Percentiles rank a stretch among this genome's conserved stretches.
Conservation (phyloP, 2,329 filamentous ascomycete genomes). For the Trichoderma koningiopsis region DNA sequence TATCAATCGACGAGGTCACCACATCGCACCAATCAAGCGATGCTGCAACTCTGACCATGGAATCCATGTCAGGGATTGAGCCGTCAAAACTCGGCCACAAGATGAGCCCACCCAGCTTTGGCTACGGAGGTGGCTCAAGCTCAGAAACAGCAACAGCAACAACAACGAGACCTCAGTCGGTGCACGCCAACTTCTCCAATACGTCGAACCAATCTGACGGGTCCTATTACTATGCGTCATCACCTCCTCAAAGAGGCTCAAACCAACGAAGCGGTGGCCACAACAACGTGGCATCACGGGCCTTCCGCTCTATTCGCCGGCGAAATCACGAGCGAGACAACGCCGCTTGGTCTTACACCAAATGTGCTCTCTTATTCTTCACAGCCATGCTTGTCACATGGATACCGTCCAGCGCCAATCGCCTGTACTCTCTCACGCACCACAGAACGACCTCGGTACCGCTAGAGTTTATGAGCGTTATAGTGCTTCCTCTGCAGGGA, state of each 20-base stretch:
- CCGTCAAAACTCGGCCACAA: background rate
- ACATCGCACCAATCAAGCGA: slow-evolving; percentile 55
- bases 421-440: slow-evolving; percentile 65
- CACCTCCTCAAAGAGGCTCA: background rate
- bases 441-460: slow-evolving; percentile 51
- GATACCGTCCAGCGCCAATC: slow-evolving; percentile 72
- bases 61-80: slow-evolving; percentile 7
- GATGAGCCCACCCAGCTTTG: background rate
- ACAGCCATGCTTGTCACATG: slow-evolving; percentile 66
- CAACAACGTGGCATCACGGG: background rate
- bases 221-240: background rate
- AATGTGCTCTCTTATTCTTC: slow-evolving; percentile 67
- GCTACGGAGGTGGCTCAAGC: slow-evolving; percentile 6
- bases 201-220: slow-evolving; percentile 5
- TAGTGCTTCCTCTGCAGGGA: slow-evolving; percentile 75
- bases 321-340: slow-evolving; percentile 52
- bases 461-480: slow-evolving; percentile 65
- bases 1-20: slow-evolving; percentile 45
- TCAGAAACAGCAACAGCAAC: slow-evolving; percentile 31
- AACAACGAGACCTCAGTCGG: slow-evolving; percentile 36
- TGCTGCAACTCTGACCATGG: slow-evolving; percentile 54
- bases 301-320: slow-evolving; percentile 24
- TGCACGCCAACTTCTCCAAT: background rate
- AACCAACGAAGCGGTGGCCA: background rate
- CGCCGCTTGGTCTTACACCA: slow-evolving; percentile 65